phyloP scores from a whole-genome alignment of 2,329 filamentous ascomycete species.

The Bertia moriformis region DNA sequence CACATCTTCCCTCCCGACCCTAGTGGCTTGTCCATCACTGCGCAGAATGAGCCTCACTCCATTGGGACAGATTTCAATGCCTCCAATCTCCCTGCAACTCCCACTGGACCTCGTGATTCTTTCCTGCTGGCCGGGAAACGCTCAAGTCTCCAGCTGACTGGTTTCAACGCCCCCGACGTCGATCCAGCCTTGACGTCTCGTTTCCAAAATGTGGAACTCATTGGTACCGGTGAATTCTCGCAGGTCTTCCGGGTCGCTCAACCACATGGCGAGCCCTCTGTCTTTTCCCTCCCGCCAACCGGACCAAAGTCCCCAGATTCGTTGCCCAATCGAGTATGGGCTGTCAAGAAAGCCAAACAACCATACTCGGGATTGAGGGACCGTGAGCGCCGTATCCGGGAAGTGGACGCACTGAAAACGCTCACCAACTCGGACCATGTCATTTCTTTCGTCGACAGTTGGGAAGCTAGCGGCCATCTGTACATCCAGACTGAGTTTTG shows the following conservation, averaged over 20 bases:
- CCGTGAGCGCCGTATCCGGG: slow-evolving; percentile 68
- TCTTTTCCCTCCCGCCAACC: slow-evolving; percentile 29
- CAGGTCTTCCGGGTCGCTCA: slow-evolving; percentile 70
- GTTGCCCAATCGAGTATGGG: slow-evolving; percentile 53
- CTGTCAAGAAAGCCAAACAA: slow-evolving; percentile 83
- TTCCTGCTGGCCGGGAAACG: slow-evolving; percentile 35
- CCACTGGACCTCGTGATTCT: slow-evolving; percentile 46
- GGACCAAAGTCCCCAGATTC: slow-evolving; percentile 35
- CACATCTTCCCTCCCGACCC: slow-evolving; percentile 63
- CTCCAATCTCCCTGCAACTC: slow-evolving; percentile 59
- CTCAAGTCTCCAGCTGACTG: slow-evolving; percentile 29
- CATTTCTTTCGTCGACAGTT: slow-evolving; percentile 68
- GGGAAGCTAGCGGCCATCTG: slow-evolving; percentile 72
- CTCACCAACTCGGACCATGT: slow-evolving; percentile 73
- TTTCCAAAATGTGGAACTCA: slow-evolving; percentile 67
- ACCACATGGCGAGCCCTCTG: slow-evolving; percentile 16
- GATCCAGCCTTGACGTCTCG: slow-evolving; percentile 60
- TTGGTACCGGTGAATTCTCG: slow-evolving; percentile 86
- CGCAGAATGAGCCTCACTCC: slow-evolving; percentile 21
- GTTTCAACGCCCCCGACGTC: slow-evolving; percentile 55
- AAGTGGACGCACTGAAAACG: slow-evolving; percentile 67
- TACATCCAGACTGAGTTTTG: slow-evolving; percentile 98
- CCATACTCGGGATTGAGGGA: slow-evolving; percentile 67
- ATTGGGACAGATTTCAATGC: slow-evolving; percentile 22
- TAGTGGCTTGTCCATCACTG: slow-evolving; percentile 70